Percentiles rank a stretch among this genome's conserved stretches.
Conservation (phyloP, 1,284 basidiomycete genomes). For the Melampsora occidentalis region DNA sequence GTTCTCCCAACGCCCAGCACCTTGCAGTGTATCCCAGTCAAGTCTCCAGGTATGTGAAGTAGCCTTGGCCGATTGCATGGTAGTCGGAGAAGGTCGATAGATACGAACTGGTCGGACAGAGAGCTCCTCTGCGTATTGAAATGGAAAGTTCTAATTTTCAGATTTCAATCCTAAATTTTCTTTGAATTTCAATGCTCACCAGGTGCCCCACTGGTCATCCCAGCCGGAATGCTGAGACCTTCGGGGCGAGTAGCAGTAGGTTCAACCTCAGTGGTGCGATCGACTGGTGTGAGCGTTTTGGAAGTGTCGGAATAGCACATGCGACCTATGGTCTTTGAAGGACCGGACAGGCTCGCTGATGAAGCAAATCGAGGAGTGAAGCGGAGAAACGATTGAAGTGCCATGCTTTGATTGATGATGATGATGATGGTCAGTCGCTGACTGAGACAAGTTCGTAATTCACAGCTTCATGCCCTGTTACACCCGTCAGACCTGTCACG, state of each 20-base stretch:
- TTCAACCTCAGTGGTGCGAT: slow-evolving; percentile 1
- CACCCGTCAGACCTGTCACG: no score
- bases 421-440: no score
- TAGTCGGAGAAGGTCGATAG: slow-evolving; percentile 88
- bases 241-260: slow-evolving; percentile 11
- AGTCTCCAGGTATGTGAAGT: slow-evolving; percentile 88
- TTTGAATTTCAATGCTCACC: not conserved
- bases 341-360: not conserved
- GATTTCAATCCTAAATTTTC: not conserved
- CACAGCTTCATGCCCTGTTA: no score
- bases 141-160: not conserved
- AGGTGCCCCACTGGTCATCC: slow-evolving; percentile 40
- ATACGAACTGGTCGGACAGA: slow-evolving; percentile 84
- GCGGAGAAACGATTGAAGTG: not conserved
- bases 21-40: slow-evolving; percentile 87
- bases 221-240: slow-evolving; percentile 24
- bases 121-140: slow-evolving; percentile 65
- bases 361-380: not conserved
- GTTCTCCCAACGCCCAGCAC: slow-evolving; percentile 93
- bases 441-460: no score
- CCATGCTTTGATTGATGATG: not conserved
- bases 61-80: slow-evolving; percentile 87
- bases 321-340: not conserved
- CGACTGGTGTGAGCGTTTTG: slow-evolving; percentile 2
- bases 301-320: slow-evolving; percentile 20